Evolutionary conservation across 257 asterid species (phyloP).

Genomic region (Salvia splendens): DNA sequence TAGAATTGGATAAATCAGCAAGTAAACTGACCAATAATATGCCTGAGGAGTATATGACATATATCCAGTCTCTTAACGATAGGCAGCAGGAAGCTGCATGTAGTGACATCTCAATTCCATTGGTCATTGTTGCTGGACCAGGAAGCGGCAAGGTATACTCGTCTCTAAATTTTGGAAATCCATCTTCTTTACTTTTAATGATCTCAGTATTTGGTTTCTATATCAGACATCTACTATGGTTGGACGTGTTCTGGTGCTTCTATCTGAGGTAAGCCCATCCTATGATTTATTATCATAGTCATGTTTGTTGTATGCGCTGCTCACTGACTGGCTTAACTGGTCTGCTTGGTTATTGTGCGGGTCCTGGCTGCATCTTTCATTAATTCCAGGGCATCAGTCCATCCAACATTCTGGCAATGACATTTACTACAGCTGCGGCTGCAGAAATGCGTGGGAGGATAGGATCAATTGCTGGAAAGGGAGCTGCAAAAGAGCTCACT

Average conservation of each 20-base stretch:
- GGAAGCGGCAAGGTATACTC: constrained; percentile 94
- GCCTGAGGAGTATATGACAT: constrained; percentile 78
- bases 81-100: constrained; percentile 97
- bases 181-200: constrained; percentile 28
- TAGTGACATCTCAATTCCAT: constrained; percentile 73
- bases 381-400: constrained; percentile 72
- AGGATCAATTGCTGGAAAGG: constrained; percentile 84
- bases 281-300: neutral
- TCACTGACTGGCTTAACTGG: constrained; percentile 29
- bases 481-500: constrained; percentile 83
- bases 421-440: constrained; percentile 94
- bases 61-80: constrained; percentile 71
- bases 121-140: constrained; percentile 97
- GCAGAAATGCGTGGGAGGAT: constrained; percentile 97
- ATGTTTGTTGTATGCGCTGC: constrained; percentile 22
- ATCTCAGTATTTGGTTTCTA: constrained; percentile 37
- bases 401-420: constrained; percentile 90
- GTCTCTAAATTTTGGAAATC: constrained; percentile 21
- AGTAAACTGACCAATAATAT: constrained; percentile 43
- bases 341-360: constrained; percentile 22
- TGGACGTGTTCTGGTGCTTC: constrained; percentile 87
- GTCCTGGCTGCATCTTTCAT: constrained; percentile 19
- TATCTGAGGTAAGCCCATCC: constrained; percentile 57
- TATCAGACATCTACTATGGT: constrained; percentile 98
- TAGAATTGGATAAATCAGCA: constrained; percentile 34